Evolutionary conservation across 2,329 filamentous ascomycete species (phyloP).

Genomic region (Fusarium nematophilum): DNA sequence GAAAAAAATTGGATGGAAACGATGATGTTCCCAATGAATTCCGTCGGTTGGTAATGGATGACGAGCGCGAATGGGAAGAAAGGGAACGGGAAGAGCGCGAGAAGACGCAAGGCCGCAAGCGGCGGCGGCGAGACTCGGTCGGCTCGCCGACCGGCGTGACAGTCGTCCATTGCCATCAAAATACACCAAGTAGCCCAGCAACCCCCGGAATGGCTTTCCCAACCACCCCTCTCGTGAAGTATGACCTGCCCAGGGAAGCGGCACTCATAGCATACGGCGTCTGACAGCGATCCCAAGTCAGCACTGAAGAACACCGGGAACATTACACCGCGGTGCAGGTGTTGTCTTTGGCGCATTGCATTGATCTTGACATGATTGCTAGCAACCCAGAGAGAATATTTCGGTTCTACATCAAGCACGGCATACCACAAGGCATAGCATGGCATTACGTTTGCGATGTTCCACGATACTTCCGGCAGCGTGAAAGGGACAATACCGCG

Average conservation of each 20-base stretch:
- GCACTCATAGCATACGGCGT: not conserved
- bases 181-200: not conserved
- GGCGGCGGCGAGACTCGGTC: not conserved
- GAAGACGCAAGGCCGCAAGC: not conserved
- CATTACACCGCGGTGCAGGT: not conserved
- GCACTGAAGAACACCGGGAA: not conserved
- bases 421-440: not conserved
- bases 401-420: not conserved
- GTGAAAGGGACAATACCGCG: not conserved
- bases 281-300: not conserved
- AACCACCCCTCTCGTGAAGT: not conserved
- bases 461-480: not conserved
- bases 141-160: not conserved
- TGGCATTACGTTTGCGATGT: not conserved
- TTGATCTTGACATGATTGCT: not conserved
- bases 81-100: not conserved
- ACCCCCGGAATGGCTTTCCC: not conserved
- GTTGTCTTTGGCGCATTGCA: not conserved
- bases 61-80: not conserved
- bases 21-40: not conserved
- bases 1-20: not conserved
- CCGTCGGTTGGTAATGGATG: not conserved
- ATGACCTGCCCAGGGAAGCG: not conserved
- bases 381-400: not conserved
- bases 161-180: not conserved